Evolutionary conservation across 140 eudicot species (phyloP).

Genomic region (Cichorium intybus): DNA sequence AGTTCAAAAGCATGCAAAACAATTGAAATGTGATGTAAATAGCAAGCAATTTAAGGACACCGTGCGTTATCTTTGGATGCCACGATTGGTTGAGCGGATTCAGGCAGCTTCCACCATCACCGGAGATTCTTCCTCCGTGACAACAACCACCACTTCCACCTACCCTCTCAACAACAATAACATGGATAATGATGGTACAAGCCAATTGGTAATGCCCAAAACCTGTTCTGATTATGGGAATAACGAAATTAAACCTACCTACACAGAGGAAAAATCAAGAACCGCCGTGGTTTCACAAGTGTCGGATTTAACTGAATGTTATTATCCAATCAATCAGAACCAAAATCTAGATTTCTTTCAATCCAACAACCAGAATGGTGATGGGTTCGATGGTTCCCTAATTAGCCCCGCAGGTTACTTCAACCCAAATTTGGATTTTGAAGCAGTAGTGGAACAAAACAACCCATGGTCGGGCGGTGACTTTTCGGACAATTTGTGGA

Average conservation of each 20-base stretch:
- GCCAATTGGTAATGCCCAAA: conserved; percentile 17
- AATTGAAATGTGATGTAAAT: conserved; percentile 84
- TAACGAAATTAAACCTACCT: conserved; percentile 17
- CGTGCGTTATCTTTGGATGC: conserved; percentile 93
- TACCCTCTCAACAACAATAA: conserved; percentile 8
- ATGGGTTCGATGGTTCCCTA: conserved; percentile 26
- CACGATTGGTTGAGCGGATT: conserved; percentile 63
- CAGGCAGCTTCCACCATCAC: conserved; percentile 44
- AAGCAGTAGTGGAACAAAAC: conserved; percentile 36
- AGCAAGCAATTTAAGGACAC: conserved; percentile 92
- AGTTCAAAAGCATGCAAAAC: conserved; percentile 90
- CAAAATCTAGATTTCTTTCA: conserved; percentile 25
- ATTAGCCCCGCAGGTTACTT: conserved; percentile 55
- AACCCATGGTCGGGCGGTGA: conserved; percentile 45
- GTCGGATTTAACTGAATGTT: conserved; percentile 45
- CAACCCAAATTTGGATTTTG: conserved; percentile 38
- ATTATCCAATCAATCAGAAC: conserved; percentile 31
- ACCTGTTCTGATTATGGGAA: conserved; percentile 5
- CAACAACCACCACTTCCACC: conserved; percentile 10
- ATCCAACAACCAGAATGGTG: conserved; percentile 6
- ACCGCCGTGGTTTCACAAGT: conserved; percentile 27
- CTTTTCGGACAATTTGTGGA: conserved; percentile 57
- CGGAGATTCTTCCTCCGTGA: conserved; percentile 9
- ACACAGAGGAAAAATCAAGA: conserved; percentile 51
- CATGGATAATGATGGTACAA: conserved; percentile 17